Conservation (phyloP, 2,329 filamentous ascomycete species). For the Fusarium fracticaudum region DNA sequence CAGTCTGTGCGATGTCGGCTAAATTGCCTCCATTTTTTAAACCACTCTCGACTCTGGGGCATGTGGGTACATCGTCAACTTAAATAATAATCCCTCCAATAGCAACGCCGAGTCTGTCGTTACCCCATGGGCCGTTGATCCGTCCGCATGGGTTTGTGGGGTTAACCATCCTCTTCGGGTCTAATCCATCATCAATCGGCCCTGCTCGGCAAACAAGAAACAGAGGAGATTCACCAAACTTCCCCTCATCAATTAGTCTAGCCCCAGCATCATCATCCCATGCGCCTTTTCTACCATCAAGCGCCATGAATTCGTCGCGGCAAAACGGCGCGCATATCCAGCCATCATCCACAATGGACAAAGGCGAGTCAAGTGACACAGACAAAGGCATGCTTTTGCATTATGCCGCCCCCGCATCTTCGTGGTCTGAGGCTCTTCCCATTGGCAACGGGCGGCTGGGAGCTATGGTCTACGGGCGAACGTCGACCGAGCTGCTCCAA, state of each 20-base stretch:
- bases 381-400: slow-evolving; percentile 32
- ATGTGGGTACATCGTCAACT: background rate
- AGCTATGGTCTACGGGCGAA: slow-evolving; percentile 55
- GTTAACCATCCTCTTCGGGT: background rate
- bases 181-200: slow-evolving; percentile 5
- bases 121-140: background rate
- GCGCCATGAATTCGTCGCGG: background rate
- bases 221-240: background rate
- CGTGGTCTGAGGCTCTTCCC: slow-evolving; percentile 52
- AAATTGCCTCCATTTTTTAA: slow-evolving; percentile 20
- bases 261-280: background rate
- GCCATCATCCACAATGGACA: slow-evolving; percentile 1
- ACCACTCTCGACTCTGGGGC: slow-evolving; percentile 7
- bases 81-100: slow-evolving; percentile 17
- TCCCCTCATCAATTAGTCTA: background rate
- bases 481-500: slow-evolving; percentile 51
- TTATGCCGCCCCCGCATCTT: slow-evolving; percentile 37
- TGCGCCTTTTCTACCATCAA: background rate
- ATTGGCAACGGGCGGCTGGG: slow-evolving; percentile 59
- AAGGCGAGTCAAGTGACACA: background rate
- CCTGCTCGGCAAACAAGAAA: background rate
- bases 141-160: background rate
- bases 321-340: background rate
- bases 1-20: slow-evolving; percentile 2
- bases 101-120: too few relatives aligned